These are phyloP conservation scores for Flueggea neowawraea DNA, from an alignment of 441 rosid species.

Conservation along the genomic window DNA sequence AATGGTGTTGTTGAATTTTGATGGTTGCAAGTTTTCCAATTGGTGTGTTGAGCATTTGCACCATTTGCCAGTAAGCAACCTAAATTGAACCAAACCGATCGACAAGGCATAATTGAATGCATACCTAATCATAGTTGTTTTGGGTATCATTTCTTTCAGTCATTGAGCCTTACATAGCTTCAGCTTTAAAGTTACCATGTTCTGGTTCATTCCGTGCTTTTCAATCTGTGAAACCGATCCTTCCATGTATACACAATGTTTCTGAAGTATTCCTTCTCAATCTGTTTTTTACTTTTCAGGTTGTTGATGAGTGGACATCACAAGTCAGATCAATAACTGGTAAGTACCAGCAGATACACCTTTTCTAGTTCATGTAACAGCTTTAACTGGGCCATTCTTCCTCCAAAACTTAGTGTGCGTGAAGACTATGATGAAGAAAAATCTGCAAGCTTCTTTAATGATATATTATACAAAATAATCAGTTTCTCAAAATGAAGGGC, in stretches of 20 bases:
- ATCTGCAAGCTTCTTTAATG: too few species aligned
- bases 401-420: too few species aligned
- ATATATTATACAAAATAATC: too few species aligned
- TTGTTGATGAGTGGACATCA: conserved; percentile 69
- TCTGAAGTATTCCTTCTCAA: neutral
- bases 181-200: neutral
- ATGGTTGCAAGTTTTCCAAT: conserved; percentile 47
- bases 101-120: conserved; percentile 16
- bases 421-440: too few species aligned
- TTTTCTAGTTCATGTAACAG: too few species aligned
- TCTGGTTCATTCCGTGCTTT: neutral
- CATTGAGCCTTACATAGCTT: conserved; percentile 12
- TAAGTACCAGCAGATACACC: conserved; percentile 11
- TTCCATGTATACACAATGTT: neutral
- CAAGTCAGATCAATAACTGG: conserved; percentile 72
- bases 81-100: conserved; percentile 13
- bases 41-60: conserved; percentile 35
- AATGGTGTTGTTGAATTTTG: neutral
- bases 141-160: conserved; percentile 22
- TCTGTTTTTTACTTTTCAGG: conserved; percentile 25
- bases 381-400: too few species aligned
- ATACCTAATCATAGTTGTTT: conserved; percentile 18
- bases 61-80: conserved; percentile 66
- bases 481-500: too few species aligned
- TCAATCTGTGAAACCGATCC: neutral